phyloP scores from a whole-genome alignment of 2,329 filamentous ascomycete genomes.

The Alternaria burnsii region DNA sequence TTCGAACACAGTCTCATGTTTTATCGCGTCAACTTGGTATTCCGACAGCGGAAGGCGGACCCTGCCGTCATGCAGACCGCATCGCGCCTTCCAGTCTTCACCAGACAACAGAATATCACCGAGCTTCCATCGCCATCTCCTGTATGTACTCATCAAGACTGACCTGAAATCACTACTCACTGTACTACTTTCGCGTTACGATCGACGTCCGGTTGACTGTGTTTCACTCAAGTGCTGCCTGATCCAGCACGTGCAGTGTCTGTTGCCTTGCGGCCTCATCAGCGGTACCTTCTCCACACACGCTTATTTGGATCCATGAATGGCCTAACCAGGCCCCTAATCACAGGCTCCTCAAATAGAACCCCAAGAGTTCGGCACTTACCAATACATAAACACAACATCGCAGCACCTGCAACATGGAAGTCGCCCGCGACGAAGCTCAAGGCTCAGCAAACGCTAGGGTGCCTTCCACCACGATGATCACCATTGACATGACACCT shows the following conservation, averaged over 20 bases:
- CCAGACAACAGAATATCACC: not conserved
- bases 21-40: slow-evolving; percentile 4
- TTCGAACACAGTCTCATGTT: not conserved
- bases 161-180: not conserved
- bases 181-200: not conserved
- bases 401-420: not conserved
- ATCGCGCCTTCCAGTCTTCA: not conserved
- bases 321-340: not conserved
- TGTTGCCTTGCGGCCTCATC: not conserved
- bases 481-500: not conserved
- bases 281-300: slow-evolving; percentile 1
- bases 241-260: not conserved
- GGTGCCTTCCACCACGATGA: not conserved
- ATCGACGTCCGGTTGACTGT: not conserved
- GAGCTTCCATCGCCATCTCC: not conserved
- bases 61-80: not conserved
- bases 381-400: not conserved
- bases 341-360: not conserved
- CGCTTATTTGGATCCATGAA: not conserved
- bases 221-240: slow-evolving; percentile 1
- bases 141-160: not conserved
- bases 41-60: not conserved
- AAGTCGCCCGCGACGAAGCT: not conserved
- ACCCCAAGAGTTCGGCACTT: not conserved
- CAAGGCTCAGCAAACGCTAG: not conserved